Evolutionary conservation across 352 stramenopile genomes (phyloP).

Genomic region (Vaucheria bursata): DNA sequence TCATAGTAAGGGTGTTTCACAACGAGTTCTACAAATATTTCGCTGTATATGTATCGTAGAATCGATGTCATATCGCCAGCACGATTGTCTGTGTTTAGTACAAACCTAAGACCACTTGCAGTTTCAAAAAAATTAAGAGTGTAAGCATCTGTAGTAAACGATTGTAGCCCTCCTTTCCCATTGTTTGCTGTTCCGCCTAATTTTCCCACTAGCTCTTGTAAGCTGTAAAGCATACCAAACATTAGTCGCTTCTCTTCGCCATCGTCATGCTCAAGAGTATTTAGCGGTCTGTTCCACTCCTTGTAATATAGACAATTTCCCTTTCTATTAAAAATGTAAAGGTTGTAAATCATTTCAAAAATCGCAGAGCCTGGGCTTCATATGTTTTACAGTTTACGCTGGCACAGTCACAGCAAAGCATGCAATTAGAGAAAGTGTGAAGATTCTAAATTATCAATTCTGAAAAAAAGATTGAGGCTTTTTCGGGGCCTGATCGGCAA

Average conservation of each 20-base stretch:
- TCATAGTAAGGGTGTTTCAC: constrained; percentile 69
- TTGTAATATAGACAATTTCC: constrained; percentile 76
- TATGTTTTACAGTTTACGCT: too few relatives aligned
- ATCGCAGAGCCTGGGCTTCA: too few relatives aligned
- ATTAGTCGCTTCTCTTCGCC: constrained; percentile 78
- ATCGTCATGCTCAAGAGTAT: constrained; percentile 58
- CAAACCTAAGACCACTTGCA: constrained; percentile 69
- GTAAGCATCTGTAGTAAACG: constrained; percentile 73
- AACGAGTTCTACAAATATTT: constrained; percentile 76
- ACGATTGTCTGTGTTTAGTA: constrained; percentile 77
- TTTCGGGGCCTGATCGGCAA: too few relatives aligned
- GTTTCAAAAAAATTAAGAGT: constrained; percentile 82
- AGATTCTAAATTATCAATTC: too few relatives aligned
- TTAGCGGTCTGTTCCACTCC: constrained; percentile 65
- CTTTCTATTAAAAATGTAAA: constrained; percentile 78
- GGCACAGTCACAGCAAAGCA: too few relatives aligned
- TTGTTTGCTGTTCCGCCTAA: constrained; percentile 27
- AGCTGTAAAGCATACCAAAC: constrained; percentile 78
- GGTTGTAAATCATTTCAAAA: constrained; percentile 75
- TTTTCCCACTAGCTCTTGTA: constrained; percentile 49
- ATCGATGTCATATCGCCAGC: constrained; percentile 65
- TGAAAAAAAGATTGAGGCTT: too few relatives aligned
- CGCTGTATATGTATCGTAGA: constrained; percentile 72
- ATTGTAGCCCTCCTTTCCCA: constrained; percentile 58
- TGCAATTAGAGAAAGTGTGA: too few relatives aligned